Conservation (phyloP, 2,329 filamentous ascomycete species). For the Beauveria pseudobassiana region DNA sequence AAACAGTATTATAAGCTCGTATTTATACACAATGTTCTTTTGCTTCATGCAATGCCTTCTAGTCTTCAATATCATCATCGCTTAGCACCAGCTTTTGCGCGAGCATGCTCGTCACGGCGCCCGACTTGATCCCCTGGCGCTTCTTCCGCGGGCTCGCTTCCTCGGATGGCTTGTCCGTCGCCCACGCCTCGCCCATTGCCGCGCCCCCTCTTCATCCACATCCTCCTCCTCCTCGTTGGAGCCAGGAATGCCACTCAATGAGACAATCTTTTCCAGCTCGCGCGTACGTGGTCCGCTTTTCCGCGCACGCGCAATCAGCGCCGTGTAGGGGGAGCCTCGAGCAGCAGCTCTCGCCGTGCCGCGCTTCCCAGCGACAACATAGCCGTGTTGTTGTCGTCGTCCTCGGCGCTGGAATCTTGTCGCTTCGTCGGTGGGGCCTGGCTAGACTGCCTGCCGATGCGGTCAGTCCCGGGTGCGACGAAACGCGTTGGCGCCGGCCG, state of each 20-base stretch:
- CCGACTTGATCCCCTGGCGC: conserved; percentile 29
- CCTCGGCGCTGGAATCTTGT: background rate
- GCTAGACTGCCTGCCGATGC: conserved; percentile 7
- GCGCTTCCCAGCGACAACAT: conserved; percentile 56
- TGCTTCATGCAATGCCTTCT: conserved; percentile 20
- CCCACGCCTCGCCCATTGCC: conserved; percentile 43
- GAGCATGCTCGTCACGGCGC: conserved; percentile 34
- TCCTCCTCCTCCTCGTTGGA: conserved; percentile 41
- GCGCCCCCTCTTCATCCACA: conserved; percentile 26
- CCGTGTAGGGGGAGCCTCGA: conserved; percentile 89
- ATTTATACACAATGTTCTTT: conserved; percentile 1
- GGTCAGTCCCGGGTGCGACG: conserved; percentile 23
- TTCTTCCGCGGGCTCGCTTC: conserved; percentile 44
- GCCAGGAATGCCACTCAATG: conserved; percentile 53
- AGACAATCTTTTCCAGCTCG: conserved; percentile 61
- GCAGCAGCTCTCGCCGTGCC: conserved; percentile 64
- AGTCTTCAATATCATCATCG: conserved; percentile 80
- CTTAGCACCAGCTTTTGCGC: conserved; percentile 65
- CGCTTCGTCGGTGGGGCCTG: background rate
- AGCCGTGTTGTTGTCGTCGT: conserved; percentile 25
- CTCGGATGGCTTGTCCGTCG: conserved; percentile 54
- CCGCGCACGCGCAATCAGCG: conserved; percentile 49
- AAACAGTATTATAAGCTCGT: background rate
- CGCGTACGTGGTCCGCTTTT: conserved; percentile 35
- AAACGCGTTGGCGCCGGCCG: conserved; percentile 42